Conservation (phyloP, 345 rosid genomes). For the Hevea brasiliensis region DNA sequence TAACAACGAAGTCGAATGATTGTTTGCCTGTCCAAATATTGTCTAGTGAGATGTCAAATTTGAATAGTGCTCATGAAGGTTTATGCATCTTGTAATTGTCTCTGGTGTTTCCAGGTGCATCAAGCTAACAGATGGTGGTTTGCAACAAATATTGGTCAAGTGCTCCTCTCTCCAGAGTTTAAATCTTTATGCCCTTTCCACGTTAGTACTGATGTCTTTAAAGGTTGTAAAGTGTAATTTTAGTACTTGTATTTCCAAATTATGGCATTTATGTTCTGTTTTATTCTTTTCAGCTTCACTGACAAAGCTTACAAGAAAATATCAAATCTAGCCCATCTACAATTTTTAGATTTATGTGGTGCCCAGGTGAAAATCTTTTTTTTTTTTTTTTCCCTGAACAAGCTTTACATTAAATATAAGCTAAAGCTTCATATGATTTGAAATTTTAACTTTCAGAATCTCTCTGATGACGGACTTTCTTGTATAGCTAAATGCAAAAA, state of each 20-base stretch:
- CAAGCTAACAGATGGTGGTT: conserved; percentile 78
- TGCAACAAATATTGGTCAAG: conserved; percentile 59
- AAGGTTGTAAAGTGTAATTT: conserved; percentile 9
- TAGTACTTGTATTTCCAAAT: conserved; percentile 7
- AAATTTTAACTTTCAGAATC: conserved; percentile 50
- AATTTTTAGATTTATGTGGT: conserved; percentile 87
- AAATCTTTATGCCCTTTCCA: conserved; percentile 89
- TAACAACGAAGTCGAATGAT: neutral
- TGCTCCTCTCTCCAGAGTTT: conserved; percentile 62
- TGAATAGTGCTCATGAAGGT: neutral
- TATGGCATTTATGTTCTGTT: conserved; percentile 11
- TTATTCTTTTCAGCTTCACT: conserved; percentile 56
- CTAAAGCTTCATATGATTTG: conserved; percentile 11
- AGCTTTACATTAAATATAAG: neutral
- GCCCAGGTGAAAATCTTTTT: conserved; percentile 66
- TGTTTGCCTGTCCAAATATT: neutral
- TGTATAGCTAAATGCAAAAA: conserved; percentile 71
- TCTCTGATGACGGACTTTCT: conserved; percentile 81
- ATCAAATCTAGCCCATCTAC: conserved; percentile 52
- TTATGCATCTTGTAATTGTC: conserved; percentile 8
- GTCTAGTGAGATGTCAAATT: neutral
- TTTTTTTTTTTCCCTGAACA: conserved; percentile 18
- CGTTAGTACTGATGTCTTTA: conserved; percentile 35
- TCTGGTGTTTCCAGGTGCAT: conserved; percentile 56
- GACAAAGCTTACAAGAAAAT: conserved; percentile 72